These are phyloP conservation scores for Tetrapisispora pingtungensis DNA, from an alignment of 805 yeast species.

Conservation along the genomic window DNA sequence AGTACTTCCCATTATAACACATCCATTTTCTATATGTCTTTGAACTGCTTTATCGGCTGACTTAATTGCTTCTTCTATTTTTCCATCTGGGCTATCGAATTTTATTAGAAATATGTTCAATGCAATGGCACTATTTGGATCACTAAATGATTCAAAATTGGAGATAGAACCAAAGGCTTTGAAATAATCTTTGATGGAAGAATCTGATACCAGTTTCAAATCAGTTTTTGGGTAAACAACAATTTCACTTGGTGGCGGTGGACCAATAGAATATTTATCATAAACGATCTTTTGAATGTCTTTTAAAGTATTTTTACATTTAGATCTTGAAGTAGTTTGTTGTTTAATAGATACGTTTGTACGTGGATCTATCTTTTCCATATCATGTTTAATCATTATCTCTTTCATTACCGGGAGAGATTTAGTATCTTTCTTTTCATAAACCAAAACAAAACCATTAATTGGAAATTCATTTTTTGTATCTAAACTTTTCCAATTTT, in stretches of 20 bases:
- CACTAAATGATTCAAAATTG: conserved; percentile 49
- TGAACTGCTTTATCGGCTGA: conserved; percentile 38
- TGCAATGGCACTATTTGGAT: conserved; percentile 70
- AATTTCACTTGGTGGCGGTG: conserved; percentile 60
- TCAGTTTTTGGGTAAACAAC: conserved; percentile 47
- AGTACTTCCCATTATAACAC: conserved; percentile 40
- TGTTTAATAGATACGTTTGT: background rate
- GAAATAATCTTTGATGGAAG: conserved; percentile 40
- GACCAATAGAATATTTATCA: conserved; percentile 67
- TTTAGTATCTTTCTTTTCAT: conserved; percentile 11
- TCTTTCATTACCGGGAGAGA: conserved; percentile 11
- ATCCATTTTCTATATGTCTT: conserved; percentile 32
- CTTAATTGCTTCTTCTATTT: conserved; percentile 38
- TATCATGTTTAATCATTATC: conserved; percentile 9
- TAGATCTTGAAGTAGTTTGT: conserved; percentile 7
- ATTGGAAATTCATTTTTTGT: conserved; percentile 11
- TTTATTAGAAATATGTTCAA: conserved; percentile 58
- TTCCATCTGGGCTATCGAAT: conserved; percentile 47
- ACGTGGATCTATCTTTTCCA: conserved; percentile 20
- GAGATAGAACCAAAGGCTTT: conserved; percentile 54
- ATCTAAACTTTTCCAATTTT: conserved; percentile 12
- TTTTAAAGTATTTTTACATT: conserved; percentile 10
- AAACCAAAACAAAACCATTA: conserved; percentile 19
- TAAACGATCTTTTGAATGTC: conserved; percentile 32
- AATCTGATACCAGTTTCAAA: conserved; percentile 4